Percentiles rank a stretch among this genome's conserved stretches.
Evolutionary conservation across 2,329 filamentous ascomycete species (phyloP).

Genomic region (Fusarium coicis): DNA sequence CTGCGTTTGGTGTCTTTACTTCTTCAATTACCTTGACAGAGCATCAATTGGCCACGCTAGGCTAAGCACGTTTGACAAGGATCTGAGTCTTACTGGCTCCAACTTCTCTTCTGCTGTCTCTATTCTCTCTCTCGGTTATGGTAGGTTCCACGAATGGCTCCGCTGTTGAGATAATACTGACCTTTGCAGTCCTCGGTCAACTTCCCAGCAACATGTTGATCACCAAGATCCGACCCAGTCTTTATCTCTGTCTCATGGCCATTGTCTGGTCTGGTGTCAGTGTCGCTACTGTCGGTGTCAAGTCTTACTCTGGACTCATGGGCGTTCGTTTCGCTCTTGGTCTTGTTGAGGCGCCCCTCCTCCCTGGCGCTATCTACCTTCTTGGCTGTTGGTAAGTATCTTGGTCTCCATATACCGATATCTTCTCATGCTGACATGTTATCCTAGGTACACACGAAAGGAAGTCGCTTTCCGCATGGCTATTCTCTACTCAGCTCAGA

Average conservation of each 20-base stretch:
- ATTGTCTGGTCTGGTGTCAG: constrained; percentile 16
- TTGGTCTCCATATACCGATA: no score
- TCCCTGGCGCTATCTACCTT: constrained; percentile 11
- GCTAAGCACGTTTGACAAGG: not conserved
- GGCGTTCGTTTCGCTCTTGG: constrained; percentile 14
- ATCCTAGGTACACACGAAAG: not conserved
- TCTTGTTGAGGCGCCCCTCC: constrained; percentile 14
- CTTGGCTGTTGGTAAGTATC: constrained; percentile 4
- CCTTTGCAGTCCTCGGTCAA: not conserved
- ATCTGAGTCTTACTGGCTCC: not conserved
- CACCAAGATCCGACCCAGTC: constrained; percentile 13
- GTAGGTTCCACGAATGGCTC: not conserved
- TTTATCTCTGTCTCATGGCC: constrained; percentile 12
- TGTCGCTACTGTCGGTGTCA: constrained; percentile 1
- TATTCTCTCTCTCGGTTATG: constrained; percentile 21
- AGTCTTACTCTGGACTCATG: constrained; percentile 14
- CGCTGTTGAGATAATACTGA: not conserved
- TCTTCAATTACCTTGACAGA: constrained; percentile 25
- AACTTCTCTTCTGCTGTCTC: constrained; percentile 19
- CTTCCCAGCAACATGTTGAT: constrained; percentile 20
- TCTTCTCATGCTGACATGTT: no score
- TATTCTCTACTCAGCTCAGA: constrained; percentile 7
- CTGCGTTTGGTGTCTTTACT: constrained; percentile 20
- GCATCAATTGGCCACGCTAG: constrained; percentile 8
- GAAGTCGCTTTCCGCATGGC: constrained; percentile 15